phyloP scores from a whole-genome alignment of 139 green algal genomes.

The Volvox reticuliferus region DNA sequence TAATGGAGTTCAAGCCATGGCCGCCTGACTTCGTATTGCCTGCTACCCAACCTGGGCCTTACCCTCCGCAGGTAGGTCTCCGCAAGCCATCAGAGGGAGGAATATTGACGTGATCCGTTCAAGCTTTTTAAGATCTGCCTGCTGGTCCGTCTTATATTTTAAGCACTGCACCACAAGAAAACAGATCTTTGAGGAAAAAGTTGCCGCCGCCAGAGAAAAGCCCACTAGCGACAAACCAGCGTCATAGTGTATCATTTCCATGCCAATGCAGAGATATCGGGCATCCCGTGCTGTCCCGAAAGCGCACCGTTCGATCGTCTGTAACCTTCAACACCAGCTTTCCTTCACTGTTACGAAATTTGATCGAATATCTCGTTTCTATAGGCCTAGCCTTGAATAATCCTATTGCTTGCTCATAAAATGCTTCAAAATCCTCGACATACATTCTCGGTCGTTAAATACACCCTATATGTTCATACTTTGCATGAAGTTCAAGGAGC shows the following conservation, averaged over 20 bases:
- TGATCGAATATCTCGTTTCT: conserved; percentile 86
- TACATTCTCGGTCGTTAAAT: conserved; percentile 63
- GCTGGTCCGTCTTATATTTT: conserved; percentile 93
- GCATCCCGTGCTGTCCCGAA: neutral
- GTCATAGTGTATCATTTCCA: no score
- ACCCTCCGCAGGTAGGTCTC: conserved; percentile 49
- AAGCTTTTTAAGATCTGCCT: conserved; percentile 88
- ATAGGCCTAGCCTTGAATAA: conserved; percentile 77
- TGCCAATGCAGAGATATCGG: no score
- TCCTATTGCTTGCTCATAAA: conserved; percentile 80
- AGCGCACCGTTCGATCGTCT: conserved; percentile 81
- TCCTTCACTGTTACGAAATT: conserved; percentile 89
- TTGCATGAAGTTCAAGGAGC: no score
- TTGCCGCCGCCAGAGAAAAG: neutral
- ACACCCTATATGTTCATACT: neutral
- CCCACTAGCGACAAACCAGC: no score
- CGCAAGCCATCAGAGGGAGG: conserved; percentile 84
- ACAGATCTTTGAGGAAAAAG: neutral
- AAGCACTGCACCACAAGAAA: conserved; percentile 73
- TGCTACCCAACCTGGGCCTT: no score
- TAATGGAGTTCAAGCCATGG: no score
- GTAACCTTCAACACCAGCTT: conserved; percentile 93
- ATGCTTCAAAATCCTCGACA: conserved; percentile 85
- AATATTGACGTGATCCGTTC: conserved; percentile 92
- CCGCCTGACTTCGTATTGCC: neutral